Conservation (phyloP, 768 basidiomycete genomes). For the Hygrocybe punicea region DNA sequence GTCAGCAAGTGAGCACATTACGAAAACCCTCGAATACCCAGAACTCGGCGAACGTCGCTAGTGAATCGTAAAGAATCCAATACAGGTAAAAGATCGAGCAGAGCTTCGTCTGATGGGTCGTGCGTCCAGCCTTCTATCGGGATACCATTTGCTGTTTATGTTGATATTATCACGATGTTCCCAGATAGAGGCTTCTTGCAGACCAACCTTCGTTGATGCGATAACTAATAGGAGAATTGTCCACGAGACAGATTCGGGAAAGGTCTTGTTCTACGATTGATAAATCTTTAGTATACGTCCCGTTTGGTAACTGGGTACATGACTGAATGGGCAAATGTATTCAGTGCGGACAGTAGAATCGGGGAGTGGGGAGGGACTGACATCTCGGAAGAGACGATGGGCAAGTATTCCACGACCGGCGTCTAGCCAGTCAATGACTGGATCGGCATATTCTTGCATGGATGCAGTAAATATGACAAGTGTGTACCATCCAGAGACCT, state of each 20-base stretch:
- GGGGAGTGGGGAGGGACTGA: slow-evolving; percentile 39
- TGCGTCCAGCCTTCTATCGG: slow-evolving; percentile 99
- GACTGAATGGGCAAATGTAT: slow-evolving; percentile 48
- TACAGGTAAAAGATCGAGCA: slow-evolving; percentile 92
- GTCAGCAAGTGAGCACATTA: slow-evolving; percentile 24
- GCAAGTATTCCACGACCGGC: slow-evolving; percentile 87
- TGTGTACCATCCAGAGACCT: slow-evolving; percentile 99
- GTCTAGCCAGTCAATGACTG: slow-evolving; percentile 99
- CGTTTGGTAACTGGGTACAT: slow-evolving; percentile 88
- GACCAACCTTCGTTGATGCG: slow-evolving; percentile 83
- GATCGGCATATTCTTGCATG: slow-evolving; percentile 99
- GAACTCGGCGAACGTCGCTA: slow-evolving; percentile 86
- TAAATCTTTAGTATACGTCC: slow-evolving; percentile 93
- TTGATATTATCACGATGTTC: not conserved
- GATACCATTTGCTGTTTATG: slow-evolving; percentile 82
- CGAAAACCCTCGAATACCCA: slow-evolving; percentile 53
- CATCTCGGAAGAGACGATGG: slow-evolving; percentile 89
- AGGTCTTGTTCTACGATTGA: slow-evolving; percentile 85
- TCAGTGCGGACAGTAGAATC: slow-evolving; percentile 1
- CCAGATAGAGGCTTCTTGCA: not conserved
- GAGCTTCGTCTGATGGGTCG: slow-evolving; percentile 93
- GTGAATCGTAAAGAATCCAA: slow-evolving; percentile 96
- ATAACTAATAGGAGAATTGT: slow-evolving; percentile 95
- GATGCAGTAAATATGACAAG: slow-evolving; percentile 98
- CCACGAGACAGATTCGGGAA: slow-evolving; percentile 88